These are phyloP conservation scores for Pestalotiopsis sp. DNA, from an alignment of 2,329 filamentous ascomycete species.

Conservation along the genomic window DNA sequence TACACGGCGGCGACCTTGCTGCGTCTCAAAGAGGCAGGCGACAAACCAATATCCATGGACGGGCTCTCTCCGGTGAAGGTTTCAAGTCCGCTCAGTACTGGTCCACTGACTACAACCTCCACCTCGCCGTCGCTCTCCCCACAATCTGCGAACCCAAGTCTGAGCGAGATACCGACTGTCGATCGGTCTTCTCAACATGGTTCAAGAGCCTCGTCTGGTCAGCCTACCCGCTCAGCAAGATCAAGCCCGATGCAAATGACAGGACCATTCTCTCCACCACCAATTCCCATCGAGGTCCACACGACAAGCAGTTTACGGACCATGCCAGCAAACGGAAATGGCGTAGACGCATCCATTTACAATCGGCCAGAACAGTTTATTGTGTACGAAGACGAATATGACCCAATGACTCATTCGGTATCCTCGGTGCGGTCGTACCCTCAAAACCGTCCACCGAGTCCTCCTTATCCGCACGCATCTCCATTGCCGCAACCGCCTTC, in stretches of 20 bases:
- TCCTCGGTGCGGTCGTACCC: constrained; percentile 23
- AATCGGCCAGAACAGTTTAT: background rate
- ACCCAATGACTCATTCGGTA: constrained; percentile 21
- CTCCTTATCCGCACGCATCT: constrained; percentile 25
- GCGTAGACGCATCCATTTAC: background rate
- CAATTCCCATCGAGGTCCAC: constrained; percentile 33
- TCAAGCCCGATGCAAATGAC: constrained; percentile 30
- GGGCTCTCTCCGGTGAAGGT: constrained; percentile 31
- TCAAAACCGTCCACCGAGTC: constrained; percentile 8
- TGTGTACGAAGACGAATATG: constrained; percentile 11
- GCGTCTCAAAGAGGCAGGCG: constrained; percentile 29
- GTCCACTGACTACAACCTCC: constrained; percentile 20
- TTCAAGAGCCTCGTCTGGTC: constrained; percentile 23
- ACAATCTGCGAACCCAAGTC: background rate
- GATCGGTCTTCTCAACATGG: background rate
- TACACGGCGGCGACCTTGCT: constrained; percentile 37
- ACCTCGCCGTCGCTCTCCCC: constrained; percentile 16
- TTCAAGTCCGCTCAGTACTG: constrained; percentile 28
- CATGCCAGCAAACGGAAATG: background rate
- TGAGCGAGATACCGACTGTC: background rate
- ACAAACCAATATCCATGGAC: constrained; percentile 27
- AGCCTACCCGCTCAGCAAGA: constrained; percentile 20
- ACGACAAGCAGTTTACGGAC: constrained; percentile 28
- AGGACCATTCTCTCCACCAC: constrained; percentile 31
- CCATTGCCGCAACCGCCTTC: constrained; percentile 22